Percentiles rank a stretch among this genome's conserved stretches.
These are phyloP conservation scores for Rhizophlyctis rosea DNA, from an alignment of 192 early-diverging fungal species.

Conservation along the genomic window DNA sequence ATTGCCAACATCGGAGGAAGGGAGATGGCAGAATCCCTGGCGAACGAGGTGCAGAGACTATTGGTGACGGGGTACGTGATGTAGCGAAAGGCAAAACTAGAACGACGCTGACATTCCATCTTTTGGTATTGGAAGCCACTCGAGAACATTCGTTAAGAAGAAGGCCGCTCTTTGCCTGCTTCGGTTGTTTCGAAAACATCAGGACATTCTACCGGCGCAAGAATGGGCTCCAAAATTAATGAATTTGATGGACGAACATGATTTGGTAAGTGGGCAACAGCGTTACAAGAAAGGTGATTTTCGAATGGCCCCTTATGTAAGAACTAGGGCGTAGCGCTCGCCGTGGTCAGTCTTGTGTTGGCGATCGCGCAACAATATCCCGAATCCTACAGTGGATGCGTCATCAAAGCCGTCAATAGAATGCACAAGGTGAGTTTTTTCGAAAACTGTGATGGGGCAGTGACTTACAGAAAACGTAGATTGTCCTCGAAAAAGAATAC, in stretches of 20 bases:
- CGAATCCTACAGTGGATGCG: conserved; percentile 72
- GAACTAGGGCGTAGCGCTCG: conserved; percentile 75
- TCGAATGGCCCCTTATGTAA: too few relatives aligned
- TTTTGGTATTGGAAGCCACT: conserved; percentile 25
- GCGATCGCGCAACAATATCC: conserved; percentile 89
- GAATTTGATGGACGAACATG: conserved; percentile 79
- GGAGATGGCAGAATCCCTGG: conserved; percentile 87
- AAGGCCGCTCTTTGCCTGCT: conserved; percentile 95
- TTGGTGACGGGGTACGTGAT: conserved; percentile 74
- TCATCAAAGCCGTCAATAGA: conserved; percentile 73
- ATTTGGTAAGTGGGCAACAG: conserved; percentile 60
- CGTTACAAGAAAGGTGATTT: too few relatives aligned
- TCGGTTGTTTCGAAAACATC: conserved; percentile 82
- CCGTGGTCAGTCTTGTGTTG: conserved; percentile 80
- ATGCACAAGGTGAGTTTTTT: conserved; percentile 65
- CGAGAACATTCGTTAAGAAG: conserved; percentile 82
- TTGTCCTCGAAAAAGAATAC: conserved; percentile 83
- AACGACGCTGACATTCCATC: background rate
- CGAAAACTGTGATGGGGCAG: too few relatives aligned
- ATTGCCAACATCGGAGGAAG: conserved; percentile 94
- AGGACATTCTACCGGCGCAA: conserved; percentile 79
- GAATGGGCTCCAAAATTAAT: conserved; percentile 87
- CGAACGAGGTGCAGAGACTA: conserved; percentile 76
- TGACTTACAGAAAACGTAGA: conserved; percentile 33
- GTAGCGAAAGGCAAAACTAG: background rate